phyloP scores from a whole-genome alignment of 2,329 filamentous ascomycete genomes.

The Diaporthe destruens region DNA sequence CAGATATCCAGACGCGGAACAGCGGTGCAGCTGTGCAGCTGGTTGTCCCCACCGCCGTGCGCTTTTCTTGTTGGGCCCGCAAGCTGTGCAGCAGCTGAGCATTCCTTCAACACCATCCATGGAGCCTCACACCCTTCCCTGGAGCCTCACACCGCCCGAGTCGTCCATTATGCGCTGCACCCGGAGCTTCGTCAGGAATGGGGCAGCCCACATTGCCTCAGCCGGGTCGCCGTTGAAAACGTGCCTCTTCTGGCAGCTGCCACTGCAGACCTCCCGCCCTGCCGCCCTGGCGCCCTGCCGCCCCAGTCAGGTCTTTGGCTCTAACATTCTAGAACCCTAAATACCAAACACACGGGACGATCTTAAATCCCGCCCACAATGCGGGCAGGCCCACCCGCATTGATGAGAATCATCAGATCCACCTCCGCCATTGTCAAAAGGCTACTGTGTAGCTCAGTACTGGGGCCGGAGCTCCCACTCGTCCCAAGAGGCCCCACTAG shows the following conservation, averaged over 20 bases:
- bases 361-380: conserved; percentile 25
- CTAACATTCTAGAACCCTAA: conserved; percentile 26
- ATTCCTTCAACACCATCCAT: conserved; percentile 21
- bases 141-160: conserved; percentile 19
- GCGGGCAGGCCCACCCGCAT: conserved; percentile 33
- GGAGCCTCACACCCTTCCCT: conserved; percentile 9
- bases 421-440: conserved; percentile 29
- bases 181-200: neutral
- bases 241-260: conserved; percentile 15
- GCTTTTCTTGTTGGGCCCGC: conserved; percentile 16
- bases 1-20: conserved; percentile 11
- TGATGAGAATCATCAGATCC: conserved; percentile 30
- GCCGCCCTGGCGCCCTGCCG: too few species aligned
- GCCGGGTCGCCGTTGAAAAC: too few species aligned
- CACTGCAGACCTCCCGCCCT: conserved; percentile 18
- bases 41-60: neutral
- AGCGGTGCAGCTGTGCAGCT: too few species aligned
- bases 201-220: neutral
- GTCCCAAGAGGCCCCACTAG: conserved; percentile 25
- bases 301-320: conserved; percentile 1
- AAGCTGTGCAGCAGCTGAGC: conserved; percentile 26
- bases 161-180: neutral
- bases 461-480: conserved; percentile 10
- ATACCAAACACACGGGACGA: conserved; percentile 29
- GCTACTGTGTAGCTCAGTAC: conserved; percentile 22